phyloP scores from a whole-genome alignment of 345 rosid genomes.

The Physaria fendleri region DNA sequence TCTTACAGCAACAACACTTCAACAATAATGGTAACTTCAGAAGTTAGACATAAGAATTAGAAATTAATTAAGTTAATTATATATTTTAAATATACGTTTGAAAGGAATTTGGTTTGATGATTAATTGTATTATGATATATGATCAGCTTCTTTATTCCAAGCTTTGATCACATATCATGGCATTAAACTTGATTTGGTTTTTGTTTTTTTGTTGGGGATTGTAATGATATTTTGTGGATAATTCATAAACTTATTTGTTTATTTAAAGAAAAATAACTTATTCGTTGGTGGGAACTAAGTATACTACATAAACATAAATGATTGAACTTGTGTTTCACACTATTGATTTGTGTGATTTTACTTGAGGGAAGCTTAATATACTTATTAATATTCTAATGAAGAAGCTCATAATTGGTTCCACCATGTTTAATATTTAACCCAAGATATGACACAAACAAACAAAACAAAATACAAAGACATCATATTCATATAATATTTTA shows the following conservation, averaged over 20 bases:
- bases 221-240: slow-evolving; percentile 23
- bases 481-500: no score
- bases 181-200: slow-evolving; percentile 23
- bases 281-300: no score
- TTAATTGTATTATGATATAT: slow-evolving; percentile 15
- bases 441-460: slow-evolving; percentile 21
- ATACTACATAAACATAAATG: slow-evolving; percentile 1
- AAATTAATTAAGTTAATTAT: slow-evolving; percentile 11
- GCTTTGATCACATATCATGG: no score
- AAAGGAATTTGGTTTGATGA: slow-evolving; percentile 24
- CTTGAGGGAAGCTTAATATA: slow-evolving; percentile 32
- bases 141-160: slow-evolving; percentile 27
- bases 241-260: neutral
- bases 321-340: slow-evolving; percentile 24
- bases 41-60: slow-evolving; percentile 15
- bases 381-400: slow-evolving; percentile 21
- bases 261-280: no score
- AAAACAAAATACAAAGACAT: no score
- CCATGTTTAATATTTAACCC: slow-evolving; percentile 37
- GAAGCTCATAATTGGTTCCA: slow-evolving; percentile 70
- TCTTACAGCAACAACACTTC: slow-evolving; percentile 55
- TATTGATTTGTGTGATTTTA: slow-evolving; percentile 27
- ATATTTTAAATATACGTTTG: slow-evolving; percentile 23
- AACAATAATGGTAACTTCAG: slow-evolving; percentile 43
- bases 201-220: neutral